Base-by-base conservation (phyloP, 140 eudicot genomes). In the Flaveria floridana region DNA sequence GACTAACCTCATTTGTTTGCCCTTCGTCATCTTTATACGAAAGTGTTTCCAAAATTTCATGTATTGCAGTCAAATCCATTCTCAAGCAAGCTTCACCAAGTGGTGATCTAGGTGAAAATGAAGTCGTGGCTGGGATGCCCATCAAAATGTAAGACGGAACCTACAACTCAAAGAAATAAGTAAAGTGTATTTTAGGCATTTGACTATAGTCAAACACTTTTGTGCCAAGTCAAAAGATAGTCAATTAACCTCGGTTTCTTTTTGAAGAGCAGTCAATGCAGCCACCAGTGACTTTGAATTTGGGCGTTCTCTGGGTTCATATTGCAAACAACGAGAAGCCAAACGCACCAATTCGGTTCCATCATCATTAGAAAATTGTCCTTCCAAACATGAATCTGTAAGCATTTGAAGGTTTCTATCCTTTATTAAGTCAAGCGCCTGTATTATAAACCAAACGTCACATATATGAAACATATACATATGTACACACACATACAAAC, bases 321-420 rank as follows among this genome's bases (percentile, higher is more conserved):
- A 88, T 13, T 88, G 95, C 76, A 88, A 84, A 82, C 95, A 88
- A 6, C 91, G 91, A 23, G 95, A 88, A 68, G 95, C 95, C 74
- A 88, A 79, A 61, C 91, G 95, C 77, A 88, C 87, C 74, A 88
- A 71, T 53, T 88, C 91, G 39, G 95, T 88, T 44, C 91, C 89
- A 71, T 86, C 95, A 80, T 88, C 89, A 37, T 86, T 86, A 19
- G 89, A 81, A 78, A 88, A 88, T 57, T 86, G 91, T 47, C 95
- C 95, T 86, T 88, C 95, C 71, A 88, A 82, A 79, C 87, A 88
- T n/a, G 95, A 88, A 78, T 88, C 95, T 21, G 95, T 88, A 76
- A 88, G 95, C 95, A 86, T 88, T 74, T 86, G 88, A 80, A 88
- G 87, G 75, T 88, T 88, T 73, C 95, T 68, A 55, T 88, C 95